These are phyloP conservation scores for Lecanicillium sp. DNA, from an alignment of 2,329 filamentous ascomycete species.

Conservation along the genomic window DNA sequence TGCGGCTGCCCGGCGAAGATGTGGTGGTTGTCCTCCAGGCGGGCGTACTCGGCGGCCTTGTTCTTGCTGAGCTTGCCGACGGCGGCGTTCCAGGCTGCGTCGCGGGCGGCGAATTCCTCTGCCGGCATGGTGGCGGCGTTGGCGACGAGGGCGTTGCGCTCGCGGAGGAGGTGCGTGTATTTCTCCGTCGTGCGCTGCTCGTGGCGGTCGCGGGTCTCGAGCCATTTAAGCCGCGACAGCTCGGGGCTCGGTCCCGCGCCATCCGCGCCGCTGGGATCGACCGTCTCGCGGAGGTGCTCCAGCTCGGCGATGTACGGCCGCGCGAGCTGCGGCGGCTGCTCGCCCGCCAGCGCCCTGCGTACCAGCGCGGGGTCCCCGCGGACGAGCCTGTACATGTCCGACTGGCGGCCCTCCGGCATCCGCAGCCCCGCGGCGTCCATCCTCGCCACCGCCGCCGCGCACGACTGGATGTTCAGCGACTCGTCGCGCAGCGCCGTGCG, in stretches of 20 bases:
- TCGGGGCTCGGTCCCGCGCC: background rate
- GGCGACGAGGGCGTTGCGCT: conserved; percentile 24
- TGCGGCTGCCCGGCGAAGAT: conserved; percentile 45
- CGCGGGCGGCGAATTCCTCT: conserved; percentile 23
- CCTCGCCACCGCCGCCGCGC: conserved; percentile 31
- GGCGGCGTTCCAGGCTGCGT: conserved; percentile 29
- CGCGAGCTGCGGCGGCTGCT: conserved; percentile 23
- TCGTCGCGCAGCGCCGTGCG: conserved; percentile 37
- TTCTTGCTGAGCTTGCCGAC: conserved; percentile 30
- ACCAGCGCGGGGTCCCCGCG: conserved; percentile 19
- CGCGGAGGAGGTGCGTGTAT: conserved; percentile 29
- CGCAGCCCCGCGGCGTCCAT: conserved; percentile 40
- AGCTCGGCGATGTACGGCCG: conserved; percentile 40
- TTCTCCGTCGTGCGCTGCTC: conserved; percentile 17
- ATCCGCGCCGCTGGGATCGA: conserved; percentile 5
- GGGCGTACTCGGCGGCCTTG: conserved; percentile 30
- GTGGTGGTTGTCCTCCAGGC: conserved; percentile 49
- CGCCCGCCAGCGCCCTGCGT: conserved; percentile 26
- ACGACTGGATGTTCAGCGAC: conserved; percentile 42
- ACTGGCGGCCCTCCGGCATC: conserved; percentile 41
- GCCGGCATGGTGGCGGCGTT: conserved; percentile 18
- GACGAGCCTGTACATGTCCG: conserved; percentile 21
- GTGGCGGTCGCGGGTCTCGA: conserved; percentile 25
- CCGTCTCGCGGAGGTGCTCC: conserved; percentile 25
- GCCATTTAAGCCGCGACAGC: conserved; percentile 20